Conservation (phyloP, 768 basidiomycete species). For the Tricholoma flavovirens region DNA sequence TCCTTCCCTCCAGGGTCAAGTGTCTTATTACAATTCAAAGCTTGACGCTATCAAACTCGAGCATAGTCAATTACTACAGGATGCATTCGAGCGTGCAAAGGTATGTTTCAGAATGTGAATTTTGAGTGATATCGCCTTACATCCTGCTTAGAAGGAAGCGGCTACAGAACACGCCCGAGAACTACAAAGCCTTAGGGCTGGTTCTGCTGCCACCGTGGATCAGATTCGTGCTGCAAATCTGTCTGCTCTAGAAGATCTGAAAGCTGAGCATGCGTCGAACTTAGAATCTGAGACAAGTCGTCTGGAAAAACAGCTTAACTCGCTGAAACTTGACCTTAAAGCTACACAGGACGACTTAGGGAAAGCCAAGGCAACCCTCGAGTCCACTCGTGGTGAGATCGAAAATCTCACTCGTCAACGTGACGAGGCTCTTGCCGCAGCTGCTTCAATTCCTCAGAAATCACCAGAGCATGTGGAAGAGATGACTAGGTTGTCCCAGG, state of each 20-base stretch:
- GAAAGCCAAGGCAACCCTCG: constrained; percentile 62
- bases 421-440: constrained; percentile 52
- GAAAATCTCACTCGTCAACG: constrained; percentile 56
- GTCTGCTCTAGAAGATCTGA: constrained; percentile 52
- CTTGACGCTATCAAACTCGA: constrained; percentile 63
- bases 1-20: constrained; percentile 70
- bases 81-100: constrained; percentile 77
- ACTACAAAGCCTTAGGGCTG: constrained; percentile 61
- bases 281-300: constrained; percentile 51
- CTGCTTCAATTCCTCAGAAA: constrained; percentile 30
- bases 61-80: constrained; percentile 53
- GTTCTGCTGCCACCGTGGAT: constrained; percentile 59
- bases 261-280: constrained; percentile 55
- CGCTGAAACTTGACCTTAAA: constrained; percentile 65
- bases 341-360: constrained; percentile 80
- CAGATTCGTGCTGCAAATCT: constrained; percentile 64
- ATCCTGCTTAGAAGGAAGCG: constrained; percentile 55
- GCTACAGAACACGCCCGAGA: constrained; percentile 62
- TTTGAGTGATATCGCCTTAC: constrained; percentile 3
- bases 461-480: constrained; percentile 49
- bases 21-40: constrained; percentile 60
- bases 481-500: constrained; percentile 48
- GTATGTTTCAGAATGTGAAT: constrained; percentile 28
- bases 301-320: constrained; percentile 59
- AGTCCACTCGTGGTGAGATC: constrained; percentile 47